phyloP scores from a whole-genome alignment of 2,329 filamentous ascomycete genomes.

The Ceratocystis diversiconidia region DNA sequence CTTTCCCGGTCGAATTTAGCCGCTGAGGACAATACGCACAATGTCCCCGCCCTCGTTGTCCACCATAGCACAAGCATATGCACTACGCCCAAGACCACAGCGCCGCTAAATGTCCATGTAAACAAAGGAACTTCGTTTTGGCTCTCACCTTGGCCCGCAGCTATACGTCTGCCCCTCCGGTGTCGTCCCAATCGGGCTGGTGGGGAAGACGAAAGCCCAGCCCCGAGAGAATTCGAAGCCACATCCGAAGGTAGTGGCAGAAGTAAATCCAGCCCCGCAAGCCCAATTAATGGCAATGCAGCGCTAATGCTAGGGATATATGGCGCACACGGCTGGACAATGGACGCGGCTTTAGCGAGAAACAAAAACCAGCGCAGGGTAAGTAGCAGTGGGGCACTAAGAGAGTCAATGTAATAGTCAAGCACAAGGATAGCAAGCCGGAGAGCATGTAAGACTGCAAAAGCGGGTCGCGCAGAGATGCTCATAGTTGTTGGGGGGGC shows the following conservation, averaged over 20 bases:
- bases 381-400: conserved; percentile 20
- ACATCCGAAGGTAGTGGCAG: conserved; percentile 22
- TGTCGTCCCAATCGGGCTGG: neutral
- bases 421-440: neutral
- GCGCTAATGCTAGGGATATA: conserved; percentile 51
- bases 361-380: conserved; percentile 46
- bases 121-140: neutral
- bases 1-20: neutral
- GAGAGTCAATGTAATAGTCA: neutral
- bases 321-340: conserved; percentile 57
- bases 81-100: neutral
- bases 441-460: neutral
- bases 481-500: conserved; percentile 7
- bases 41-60: neutral
- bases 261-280: conserved; percentile 55
- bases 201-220: too few relatives aligned
- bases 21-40: neutral
- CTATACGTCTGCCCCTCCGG: neutral
- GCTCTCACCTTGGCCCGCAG: neutral
- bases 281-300: conserved; percentile 49
- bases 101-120: neutral
- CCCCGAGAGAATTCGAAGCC: neutral
- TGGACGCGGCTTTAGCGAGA: conserved; percentile 49
- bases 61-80: conserved; percentile 9
- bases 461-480: neutral